Evolutionary conservation across 1,284 basidiomycete species (phyloP).

Genomic region (Malassezia sp.): DNA sequence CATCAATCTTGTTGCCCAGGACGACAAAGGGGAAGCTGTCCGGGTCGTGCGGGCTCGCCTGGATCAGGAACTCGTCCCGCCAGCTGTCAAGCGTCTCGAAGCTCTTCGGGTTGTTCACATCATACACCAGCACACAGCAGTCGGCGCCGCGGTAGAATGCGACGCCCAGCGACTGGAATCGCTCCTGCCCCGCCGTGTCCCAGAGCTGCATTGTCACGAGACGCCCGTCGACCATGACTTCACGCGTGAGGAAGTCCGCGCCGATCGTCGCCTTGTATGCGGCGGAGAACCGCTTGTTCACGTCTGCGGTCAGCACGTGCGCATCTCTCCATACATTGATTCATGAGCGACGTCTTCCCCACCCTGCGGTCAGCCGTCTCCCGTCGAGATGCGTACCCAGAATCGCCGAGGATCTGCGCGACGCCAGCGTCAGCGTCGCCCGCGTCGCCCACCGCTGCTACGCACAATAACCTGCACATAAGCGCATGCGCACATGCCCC

Average conservation of each 20-base stretch:
- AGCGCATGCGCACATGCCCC: background rate
- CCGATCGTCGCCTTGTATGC: slow-evolving; percentile 70
- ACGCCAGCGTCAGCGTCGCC: too few relatives aligned
- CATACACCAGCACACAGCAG: slow-evolving; percentile 97
- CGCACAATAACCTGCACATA: slow-evolving; percentile 32
- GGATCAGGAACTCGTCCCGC: slow-evolving; percentile 46
- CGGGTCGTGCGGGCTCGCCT: slow-evolving; percentile 93
- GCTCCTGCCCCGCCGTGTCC: slow-evolving; percentile 93
- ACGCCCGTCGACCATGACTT: slow-evolving; percentile 95
- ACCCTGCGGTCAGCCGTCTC: slow-evolving; percentile 55
- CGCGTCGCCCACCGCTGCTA: background rate
- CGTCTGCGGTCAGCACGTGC: slow-evolving; percentile 50
- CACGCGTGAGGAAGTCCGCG: slow-evolving; percentile 67
- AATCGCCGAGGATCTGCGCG: slow-evolving; percentile 41
- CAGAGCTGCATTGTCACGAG: slow-evolving; percentile 98
- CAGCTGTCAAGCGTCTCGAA: slow-evolving; percentile 64
- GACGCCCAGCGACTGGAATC: slow-evolving; percentile 35
- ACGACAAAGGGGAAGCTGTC: slow-evolving; percentile 92
- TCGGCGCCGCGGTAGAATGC: slow-evolving; percentile 94
- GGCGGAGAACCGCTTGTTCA: slow-evolving; percentile 98
- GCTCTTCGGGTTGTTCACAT: slow-evolving; percentile 95
- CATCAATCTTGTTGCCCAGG: slow-evolving; percentile 98
- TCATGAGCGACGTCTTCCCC: slow-evolving; percentile 99
- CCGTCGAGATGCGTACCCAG: slow-evolving; percentile 20
- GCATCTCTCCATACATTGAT: slow-evolving; percentile 63